Conservation (phyloP, 2,329 filamentous ascomycete species). For the Penicillium sp. region DNA sequence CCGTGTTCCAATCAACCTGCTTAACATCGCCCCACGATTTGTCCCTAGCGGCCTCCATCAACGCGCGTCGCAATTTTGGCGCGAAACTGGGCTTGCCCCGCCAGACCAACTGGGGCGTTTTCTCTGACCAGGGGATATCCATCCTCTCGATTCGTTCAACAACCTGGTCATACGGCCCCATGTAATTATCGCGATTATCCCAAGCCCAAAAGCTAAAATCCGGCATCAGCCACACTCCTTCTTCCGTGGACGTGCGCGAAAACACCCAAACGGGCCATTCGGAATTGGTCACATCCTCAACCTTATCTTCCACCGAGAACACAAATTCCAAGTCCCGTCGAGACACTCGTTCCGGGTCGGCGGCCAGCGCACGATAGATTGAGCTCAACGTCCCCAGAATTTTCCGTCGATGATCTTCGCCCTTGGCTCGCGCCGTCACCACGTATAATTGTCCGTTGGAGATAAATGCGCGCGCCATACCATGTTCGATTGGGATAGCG, state of each 20-base stretch:
- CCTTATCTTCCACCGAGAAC: conserved; percentile 44
- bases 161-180: conserved; percentile 39
- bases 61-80: conserved; percentile 40
- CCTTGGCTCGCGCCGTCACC: conserved; percentile 28
- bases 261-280: conserved; percentile 46
- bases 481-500: conserved; percentile 26
- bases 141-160: conserved; percentile 30
- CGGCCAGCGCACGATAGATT: conserved; percentile 50
- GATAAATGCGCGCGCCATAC: conserved; percentile 39
- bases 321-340: conserved; percentile 50
- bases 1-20: conserved; percentile 40
- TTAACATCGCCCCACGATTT: conserved; percentile 50
- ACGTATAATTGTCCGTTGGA: conserved; percentile 34
- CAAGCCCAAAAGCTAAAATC: conserved; percentile 55
- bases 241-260: conserved; percentile 38
- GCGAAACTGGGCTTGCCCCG: conserved; percentile 47
- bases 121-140: conserved; percentile 36
- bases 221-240: conserved; percentile 51
- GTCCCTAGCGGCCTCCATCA: conserved; percentile 41
- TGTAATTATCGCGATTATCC: conserved; percentile 38
- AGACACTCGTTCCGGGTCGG: conserved; percentile 31
- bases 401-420: conserved; percentile 40
- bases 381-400: conserved; percentile 45
- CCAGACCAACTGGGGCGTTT: conserved; percentile 49
- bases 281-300: conserved; percentile 42